Evolutionary conservation across 2,329 filamentous ascomycete species (phyloP).

Genomic region (Teratosphaeria gauchensis): DNA sequence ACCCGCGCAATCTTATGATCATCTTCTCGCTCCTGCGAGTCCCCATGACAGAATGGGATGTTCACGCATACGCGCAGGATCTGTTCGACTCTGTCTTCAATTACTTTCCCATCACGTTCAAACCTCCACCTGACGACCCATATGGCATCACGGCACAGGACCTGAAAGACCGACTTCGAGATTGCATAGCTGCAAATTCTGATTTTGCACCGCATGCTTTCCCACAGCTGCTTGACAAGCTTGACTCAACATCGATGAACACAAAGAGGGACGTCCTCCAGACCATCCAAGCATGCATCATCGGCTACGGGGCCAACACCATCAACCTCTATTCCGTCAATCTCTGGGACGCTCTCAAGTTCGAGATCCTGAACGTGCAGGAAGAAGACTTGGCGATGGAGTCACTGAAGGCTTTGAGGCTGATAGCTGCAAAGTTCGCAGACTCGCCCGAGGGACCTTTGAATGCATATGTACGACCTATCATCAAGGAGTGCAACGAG

Average conservation of each 20-base stretch:
- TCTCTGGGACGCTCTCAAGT: slow-evolving; percentile 60
- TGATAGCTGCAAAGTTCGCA: slow-evolving; percentile 48
- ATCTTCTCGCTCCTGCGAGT: slow-evolving; percentile 59
- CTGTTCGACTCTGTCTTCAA: slow-evolving; percentile 62
- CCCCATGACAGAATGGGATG: slow-evolving; percentile 59
- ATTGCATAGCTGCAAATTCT: slow-evolving; percentile 53
- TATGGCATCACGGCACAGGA: slow-evolving; percentile 62
- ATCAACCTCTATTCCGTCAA: slow-evolving; percentile 55
- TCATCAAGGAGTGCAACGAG: slow-evolving; percentile 58
- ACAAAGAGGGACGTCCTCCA: slow-evolving; percentile 61
- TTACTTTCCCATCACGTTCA: slow-evolving; percentile 64
- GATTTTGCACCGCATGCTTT: slow-evolving; percentile 58
- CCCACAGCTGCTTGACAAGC: slow-evolving; percentile 57
- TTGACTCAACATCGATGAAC: slow-evolving; percentile 59
- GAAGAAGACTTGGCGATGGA: slow-evolving; percentile 56
- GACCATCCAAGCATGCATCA: slow-evolving; percentile 50
- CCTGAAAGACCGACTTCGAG: slow-evolving; percentile 53
- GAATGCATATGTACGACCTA: slow-evolving; percentile 47
- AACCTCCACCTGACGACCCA: slow-evolving; percentile 58
- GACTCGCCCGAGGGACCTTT: slow-evolving; percentile 38
- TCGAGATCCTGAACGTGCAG: slow-evolving; percentile 57
- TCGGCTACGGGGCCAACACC: slow-evolving; percentile 49
- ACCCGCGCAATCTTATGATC: slow-evolving; percentile 60
- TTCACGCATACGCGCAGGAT: slow-evolving; percentile 49
- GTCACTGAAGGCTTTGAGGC: slow-evolving; percentile 45